These are phyloP conservation scores for Chytriomyces sp. DNA, from an alignment of 192 early-diverging fungal species.

Conservation along the genomic window DNA sequence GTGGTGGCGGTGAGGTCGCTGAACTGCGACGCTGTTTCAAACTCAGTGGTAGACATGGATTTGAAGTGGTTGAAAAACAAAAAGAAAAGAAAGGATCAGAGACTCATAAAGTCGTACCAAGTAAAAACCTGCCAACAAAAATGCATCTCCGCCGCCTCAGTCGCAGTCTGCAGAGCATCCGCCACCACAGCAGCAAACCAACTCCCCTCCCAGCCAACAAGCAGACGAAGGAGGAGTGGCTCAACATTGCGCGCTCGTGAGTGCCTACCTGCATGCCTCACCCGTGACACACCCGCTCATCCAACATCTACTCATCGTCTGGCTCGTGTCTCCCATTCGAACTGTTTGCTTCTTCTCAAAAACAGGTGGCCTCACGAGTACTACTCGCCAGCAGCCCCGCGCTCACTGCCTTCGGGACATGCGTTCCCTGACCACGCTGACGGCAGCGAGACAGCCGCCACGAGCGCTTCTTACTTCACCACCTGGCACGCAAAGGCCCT, in stretches of 20 bases:
- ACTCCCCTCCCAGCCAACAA: neutral
- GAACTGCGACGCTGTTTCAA: conserved; percentile 57
- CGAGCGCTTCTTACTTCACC: conserved; percentile 35
- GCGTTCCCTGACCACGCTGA: conserved; percentile 24
- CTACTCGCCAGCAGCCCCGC: conserved; percentile 35
- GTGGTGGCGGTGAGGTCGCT: conserved; percentile 40
- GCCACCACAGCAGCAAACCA: too few relatives aligned
- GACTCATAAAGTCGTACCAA: neutral
- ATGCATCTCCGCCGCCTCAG: neutral
- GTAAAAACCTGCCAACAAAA: too few relatives aligned
- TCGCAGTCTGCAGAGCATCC: neutral
- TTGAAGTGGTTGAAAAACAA: neutral
- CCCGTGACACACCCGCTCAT: too few relatives aligned
- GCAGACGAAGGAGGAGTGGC: conserved; percentile 28
- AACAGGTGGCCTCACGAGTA: conserved; percentile 56
- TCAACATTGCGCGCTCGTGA: conserved; percentile 36
- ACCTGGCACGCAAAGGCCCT: conserved; percentile 21
- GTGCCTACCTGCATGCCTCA: neutral
- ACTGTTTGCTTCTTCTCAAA: too few relatives aligned
- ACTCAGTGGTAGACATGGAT: neutral
- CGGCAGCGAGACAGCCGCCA: conserved; percentile 34
- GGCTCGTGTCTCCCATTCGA: neutral
- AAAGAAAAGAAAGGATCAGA: conserved; percentile 18
- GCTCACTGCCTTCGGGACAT: conserved; percentile 1
- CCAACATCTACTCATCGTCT: neutral